Evolutionary conservation across 208 protist species (phyloP).

Genomic region (Tetramitus jugosus): DNA sequence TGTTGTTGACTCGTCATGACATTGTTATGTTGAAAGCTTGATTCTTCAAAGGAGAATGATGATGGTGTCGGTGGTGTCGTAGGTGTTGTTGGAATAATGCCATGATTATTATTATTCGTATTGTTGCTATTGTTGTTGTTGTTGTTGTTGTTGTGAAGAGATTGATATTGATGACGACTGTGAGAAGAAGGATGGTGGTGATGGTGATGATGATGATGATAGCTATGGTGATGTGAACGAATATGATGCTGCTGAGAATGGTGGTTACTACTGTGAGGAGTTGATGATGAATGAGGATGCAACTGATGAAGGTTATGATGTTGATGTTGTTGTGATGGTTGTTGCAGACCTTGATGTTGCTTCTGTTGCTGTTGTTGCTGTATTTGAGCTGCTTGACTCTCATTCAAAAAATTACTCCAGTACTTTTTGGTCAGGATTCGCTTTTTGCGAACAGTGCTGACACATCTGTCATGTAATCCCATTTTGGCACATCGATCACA

Average conservation of each 20-base stretch:
- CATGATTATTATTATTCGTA: no score
- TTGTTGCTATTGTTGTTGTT: neutral
- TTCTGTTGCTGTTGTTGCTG: neutral
- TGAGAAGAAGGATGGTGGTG: neutral
- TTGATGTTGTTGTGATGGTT: neutral
- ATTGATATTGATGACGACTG: neutral
- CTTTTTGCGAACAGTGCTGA: neutral
- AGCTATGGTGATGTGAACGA: neutral
- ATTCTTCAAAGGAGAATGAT: no score
- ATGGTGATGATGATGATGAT: neutral
- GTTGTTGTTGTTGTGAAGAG: neutral
- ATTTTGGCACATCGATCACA: conserved; percentile 5
- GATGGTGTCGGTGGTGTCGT: no score
- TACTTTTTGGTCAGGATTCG: neutral
- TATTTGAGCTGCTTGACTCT: no score
- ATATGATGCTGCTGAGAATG: neutral
- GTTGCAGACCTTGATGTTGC: neutral
- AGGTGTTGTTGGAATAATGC: no score
- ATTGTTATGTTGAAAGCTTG: no score
- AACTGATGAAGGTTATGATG: no score
- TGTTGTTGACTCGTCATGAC: no score
- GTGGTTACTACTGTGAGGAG: neutral
- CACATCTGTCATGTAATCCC: neutral
- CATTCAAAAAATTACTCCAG: neutral
- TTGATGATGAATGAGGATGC: neutral